Conservation (phyloP, 805 yeast species). For the Cyberlindnera veronae region DNA sequence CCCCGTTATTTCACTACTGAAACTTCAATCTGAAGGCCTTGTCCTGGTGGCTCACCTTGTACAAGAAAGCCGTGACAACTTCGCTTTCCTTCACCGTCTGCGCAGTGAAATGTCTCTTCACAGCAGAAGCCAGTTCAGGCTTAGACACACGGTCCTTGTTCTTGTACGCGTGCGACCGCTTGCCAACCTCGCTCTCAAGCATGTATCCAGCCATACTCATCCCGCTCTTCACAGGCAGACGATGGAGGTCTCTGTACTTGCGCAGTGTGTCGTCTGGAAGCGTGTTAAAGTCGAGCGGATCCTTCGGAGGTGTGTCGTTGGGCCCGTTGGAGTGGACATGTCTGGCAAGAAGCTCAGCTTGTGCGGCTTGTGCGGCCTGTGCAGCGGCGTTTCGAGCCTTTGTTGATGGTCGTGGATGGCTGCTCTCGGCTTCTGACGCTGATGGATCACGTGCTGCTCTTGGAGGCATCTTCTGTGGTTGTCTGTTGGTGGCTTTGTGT, state of each 20-base stretch:
- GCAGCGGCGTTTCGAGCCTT: conserved; percentile 59
- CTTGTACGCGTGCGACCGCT: conserved; percentile 50
- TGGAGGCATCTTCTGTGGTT: conserved; percentile 24
- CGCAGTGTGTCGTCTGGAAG: conserved; percentile 64
- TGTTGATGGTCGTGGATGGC: conserved; percentile 41
- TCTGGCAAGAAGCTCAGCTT: conserved; percentile 60
- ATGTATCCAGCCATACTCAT: conserved; percentile 66
- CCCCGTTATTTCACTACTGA: conserved; percentile 8
- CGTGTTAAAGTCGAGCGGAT: conserved; percentile 67
- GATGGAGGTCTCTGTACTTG: conserved; percentile 61
- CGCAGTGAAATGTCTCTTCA: conserved; percentile 63
- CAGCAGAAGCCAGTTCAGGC: conserved; percentile 53
- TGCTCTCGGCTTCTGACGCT: conserved; percentile 25
- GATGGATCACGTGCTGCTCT: conserved; percentile 24
- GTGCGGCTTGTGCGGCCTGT: conserved; percentile 70
- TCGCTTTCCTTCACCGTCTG: conserved; percentile 75
- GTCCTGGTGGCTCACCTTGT: conserved; percentile 73
- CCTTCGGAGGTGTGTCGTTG: conserved; percentile 43
- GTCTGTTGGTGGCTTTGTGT: neutral
- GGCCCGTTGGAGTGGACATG: conserved; percentile 78
- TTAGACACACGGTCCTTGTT: conserved; percentile 48
- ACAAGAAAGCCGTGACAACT: conserved; percentile 81
- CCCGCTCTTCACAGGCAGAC: conserved; percentile 54
- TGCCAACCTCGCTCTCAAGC: conserved; percentile 69
- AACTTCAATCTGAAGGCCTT: conserved; percentile 40